Conservation (phyloP, 2,329 filamentous ascomycete genomes). For the Teratosphaeria destructans region DNA sequence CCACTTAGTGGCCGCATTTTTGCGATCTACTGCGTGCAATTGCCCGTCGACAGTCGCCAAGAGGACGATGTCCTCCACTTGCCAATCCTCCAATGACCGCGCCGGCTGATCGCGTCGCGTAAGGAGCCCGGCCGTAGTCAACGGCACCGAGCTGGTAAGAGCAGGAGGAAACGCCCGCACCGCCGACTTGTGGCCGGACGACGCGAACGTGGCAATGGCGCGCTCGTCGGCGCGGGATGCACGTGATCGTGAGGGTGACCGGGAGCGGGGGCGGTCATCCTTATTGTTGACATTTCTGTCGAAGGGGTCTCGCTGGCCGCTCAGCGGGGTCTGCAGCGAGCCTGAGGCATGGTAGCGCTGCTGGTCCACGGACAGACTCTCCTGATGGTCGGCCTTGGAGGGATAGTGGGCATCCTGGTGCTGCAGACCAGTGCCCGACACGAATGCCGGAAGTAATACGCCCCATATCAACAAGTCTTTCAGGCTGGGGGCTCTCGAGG, state of each 20-base stretch:
- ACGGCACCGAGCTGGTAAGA: conserved; percentile 21
- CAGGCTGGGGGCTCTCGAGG: conserved; percentile 1
- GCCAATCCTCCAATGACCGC: conserved; percentile 98
- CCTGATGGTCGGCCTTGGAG: not conserved
- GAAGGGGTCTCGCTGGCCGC: conserved; percentile 18
- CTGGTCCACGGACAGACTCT: not conserved
- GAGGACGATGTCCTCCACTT: conserved; percentile 99
- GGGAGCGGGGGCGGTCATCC: conserved; percentile 6
- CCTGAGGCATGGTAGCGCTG: conserved; percentile 10
- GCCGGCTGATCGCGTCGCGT: conserved; percentile 65
- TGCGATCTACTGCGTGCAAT: conserved; percentile 81
- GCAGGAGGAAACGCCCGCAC: conserved; percentile 81
- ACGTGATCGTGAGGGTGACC: conserved; percentile 13
- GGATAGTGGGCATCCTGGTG: conserved; percentile 1
- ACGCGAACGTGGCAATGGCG: conserved; percentile 97
- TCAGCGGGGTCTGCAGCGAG: conserved; percentile 18
- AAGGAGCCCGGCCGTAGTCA: conserved; percentile 46
- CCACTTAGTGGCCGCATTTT: conserved; percentile 77
- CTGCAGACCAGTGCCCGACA: conserved; percentile 1
- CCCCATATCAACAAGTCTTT: conserved; percentile 4
- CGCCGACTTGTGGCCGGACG: conserved; percentile 60
- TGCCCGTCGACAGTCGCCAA: conserved; percentile 99
- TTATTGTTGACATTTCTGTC: conserved; percentile 8
- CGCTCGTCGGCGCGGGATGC: conserved; percentile 55
- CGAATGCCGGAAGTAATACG: not conserved